Evolutionary conservation across 2,329 filamentous ascomycete genomes (phyloP), one percentile per base, ranked within the genome.

Genomic region (Aspergillus hortae): DNA sequence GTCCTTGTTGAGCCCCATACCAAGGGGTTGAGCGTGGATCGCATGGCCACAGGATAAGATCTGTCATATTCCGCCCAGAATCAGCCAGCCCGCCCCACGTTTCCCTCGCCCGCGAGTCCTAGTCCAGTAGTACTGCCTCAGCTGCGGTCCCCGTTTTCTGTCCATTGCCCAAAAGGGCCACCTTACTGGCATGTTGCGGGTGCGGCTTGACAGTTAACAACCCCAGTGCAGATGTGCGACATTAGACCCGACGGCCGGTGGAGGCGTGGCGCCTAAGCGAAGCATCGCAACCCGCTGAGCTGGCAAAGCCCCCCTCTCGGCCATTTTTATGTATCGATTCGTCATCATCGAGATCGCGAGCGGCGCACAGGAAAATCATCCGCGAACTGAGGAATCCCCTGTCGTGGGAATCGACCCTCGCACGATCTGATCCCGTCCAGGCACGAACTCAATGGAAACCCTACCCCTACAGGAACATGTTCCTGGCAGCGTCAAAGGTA

Each of bases 21-120:
- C 27, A 30, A 30, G 27, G 27, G 45, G 38, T 23, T 52, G 49
- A 27, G 17, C 27, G 45, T n/a, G 30, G 50, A 35, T 33, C 44
- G 40, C 30, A 38, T 48, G 40, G 40, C 30, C 40, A 27, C 15
- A 23, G 48, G 54, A 64, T 65, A 52, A 49, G 65, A 66, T 63
- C 64, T 67, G 63, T 67, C 65, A 66, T 64, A 65, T 66, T 44
- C 7, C 11, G 15, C 35, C 14, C 14, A 38, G 11, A 3, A 38
- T 17, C 35, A 33, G 21, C 35, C 38, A 53, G 46, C 45, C 36
- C 52, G 55, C 55, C 55, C 58, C 56, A 59, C 58, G 58, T 59
- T 60, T 50, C 32, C 21, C 42, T 44, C 30, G 41, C 48, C 27
- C 21, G 17, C 38, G 32, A 51, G 38, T 42, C 51, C 43, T 49